These are phyloP conservation scores for Murraya koenigii DNA, from an alignment of 345 rosid genomes.

Conservation along the genomic window DNA sequence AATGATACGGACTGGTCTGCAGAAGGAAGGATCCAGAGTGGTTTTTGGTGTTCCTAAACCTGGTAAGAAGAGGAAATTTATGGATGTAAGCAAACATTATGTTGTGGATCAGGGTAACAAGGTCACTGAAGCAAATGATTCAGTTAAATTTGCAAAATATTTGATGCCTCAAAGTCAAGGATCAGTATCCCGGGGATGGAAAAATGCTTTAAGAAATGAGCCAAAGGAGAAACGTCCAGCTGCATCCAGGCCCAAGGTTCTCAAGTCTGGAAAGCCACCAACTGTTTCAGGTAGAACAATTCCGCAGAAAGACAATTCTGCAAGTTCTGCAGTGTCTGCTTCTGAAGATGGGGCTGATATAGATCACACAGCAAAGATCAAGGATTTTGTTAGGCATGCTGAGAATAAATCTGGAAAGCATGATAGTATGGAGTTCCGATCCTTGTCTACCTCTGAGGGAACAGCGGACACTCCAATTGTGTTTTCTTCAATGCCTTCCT, in stretches of 20 bases:
- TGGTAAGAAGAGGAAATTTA: slow-evolving; percentile 94
- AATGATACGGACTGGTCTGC: slow-evolving; percentile 68
- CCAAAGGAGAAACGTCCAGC: slow-evolving; percentile 56
- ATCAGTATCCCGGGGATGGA: slow-evolving; percentile 62
- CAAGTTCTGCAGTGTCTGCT: slow-evolving; percentile 32
- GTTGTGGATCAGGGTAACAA: slow-evolving; percentile 49
- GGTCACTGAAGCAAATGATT: slow-evolving; percentile 50
- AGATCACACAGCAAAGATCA: slow-evolving; percentile 40
- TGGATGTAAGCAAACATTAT: slow-evolving; percentile 98
- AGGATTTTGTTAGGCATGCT: slow-evolving; percentile 36
- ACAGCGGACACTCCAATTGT: slow-evolving; percentile 42
- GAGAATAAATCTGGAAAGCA: slow-evolving; percentile 42
- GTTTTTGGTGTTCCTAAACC: slow-evolving; percentile 94
- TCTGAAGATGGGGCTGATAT: slow-evolving; percentile 30
- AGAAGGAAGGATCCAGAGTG: slow-evolving; percentile 79
- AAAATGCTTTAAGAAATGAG: slow-evolving; percentile 45
- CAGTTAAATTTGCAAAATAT: slow-evolving; percentile 58
- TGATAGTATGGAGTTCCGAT: slow-evolving; percentile 27
- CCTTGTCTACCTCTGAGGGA: slow-evolving; percentile 44
- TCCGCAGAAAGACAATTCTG: slow-evolving; percentile 42
- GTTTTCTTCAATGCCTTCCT: slow-evolving; percentile 45
- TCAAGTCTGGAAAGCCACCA: slow-evolving; percentile 54
- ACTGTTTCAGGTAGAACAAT: slow-evolving; percentile 43
- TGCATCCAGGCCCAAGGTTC: slow-evolving; percentile 50
- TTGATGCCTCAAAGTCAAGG: slow-evolving; percentile 68